Evolutionary conservation across 2,329 filamentous ascomycete genomes (phyloP), one percentile per base, ranked within the genome.

Genomic region (Colletotrichum abscissum): DNA sequence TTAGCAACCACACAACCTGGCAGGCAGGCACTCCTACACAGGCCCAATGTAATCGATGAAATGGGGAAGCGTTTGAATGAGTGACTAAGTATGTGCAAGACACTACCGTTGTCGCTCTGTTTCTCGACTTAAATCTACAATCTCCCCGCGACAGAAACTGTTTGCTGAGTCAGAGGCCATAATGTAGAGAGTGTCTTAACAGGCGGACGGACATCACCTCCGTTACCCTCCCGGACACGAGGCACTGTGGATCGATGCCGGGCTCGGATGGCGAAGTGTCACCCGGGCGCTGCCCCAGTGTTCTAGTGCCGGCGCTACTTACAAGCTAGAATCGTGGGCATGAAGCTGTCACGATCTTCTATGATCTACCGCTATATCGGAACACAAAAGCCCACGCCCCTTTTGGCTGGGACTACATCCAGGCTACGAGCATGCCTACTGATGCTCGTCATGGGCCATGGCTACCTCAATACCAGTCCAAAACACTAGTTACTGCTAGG

Each of bases 121-220:
- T 38, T 30, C 7, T 57, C 24, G 22, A n/a, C 22, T 8, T 33
- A 65, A 33, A 57, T 46, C 52, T 22, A 22, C 33, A 22, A 56
- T 30, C 35, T 8, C 49, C 62, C 54, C 22, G 30, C 19, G 52
- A 63, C n/a, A 22, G 26, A 19, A 46, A 28, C 11, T 30, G 33
- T 56, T 57, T 57, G 33, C 63, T 65, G 52, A 46, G 30, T 65
- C 63, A 65, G 52, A 14, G 30, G 49, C 46, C 28, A 24, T 28
- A 33, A 52, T 28, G 22, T 22, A 56, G 63, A 35, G 16, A 4
- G 4, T 2, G 22, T 6, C 7, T 19, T 19, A 30, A 16, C 1
- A 56, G 30, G 14, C 38, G 38, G 38, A 19, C 4, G 26, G 7
- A 22, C 42, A 52, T 7, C 60, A 22, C 42, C 46, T 26, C 57